Evolutionary conservation across 768 basidiomycete genomes (phyloP), one percentile per base, ranked within the genome.

Genomic region (Agaricus bisporus): DNA sequence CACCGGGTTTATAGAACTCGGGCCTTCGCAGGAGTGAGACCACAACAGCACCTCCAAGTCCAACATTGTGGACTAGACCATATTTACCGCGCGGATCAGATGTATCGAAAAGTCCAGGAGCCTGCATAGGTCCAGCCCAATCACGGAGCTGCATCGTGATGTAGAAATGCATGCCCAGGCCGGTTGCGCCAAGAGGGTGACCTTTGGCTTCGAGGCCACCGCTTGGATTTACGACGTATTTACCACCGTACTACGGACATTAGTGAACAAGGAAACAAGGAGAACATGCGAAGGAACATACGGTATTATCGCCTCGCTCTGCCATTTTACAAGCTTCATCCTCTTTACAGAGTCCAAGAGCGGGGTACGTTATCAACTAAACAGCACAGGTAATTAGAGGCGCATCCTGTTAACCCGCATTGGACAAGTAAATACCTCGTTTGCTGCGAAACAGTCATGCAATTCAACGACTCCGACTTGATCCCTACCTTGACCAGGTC

Each of bases 161-260:
- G 62, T 88, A 91, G 68, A 90, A 90, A 64, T 91, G 88, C 89
- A 91, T 91, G 25, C 85, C 88, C 12, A 91, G 69, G 1, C 89
- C 89, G 15, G 86, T 90, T 1, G 89, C 88, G 37, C 89, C 88
- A 17, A 91, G 76, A 2, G 91, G 90, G 62, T 92, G 88, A 2
- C 91, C 91, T 63, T 91, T 93, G n/a, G 88, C 87, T 63, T 93
- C 88, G 14, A 93, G 75, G 0, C 91, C 91, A 22, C 91, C 91
- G 48, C 85, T 88, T 0, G 91, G 88, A 59, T 93, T 92, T 35
- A 93, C 70, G 15, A 93, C 87, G 47, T 80, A 93, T 67, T 89
- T 88, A 4, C 91, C 90, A 17, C 87, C 90, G 54, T 89, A 90
- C 86, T 88, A 49, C 28, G 25, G 22, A 29, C 11, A 41, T 49